Percentiles rank a stretch among this genome's conserved stretches.
phyloP scores from a whole-genome alignment of 202 grass and related monocot species.

The Cymbopogon flexuosus region DNA sequence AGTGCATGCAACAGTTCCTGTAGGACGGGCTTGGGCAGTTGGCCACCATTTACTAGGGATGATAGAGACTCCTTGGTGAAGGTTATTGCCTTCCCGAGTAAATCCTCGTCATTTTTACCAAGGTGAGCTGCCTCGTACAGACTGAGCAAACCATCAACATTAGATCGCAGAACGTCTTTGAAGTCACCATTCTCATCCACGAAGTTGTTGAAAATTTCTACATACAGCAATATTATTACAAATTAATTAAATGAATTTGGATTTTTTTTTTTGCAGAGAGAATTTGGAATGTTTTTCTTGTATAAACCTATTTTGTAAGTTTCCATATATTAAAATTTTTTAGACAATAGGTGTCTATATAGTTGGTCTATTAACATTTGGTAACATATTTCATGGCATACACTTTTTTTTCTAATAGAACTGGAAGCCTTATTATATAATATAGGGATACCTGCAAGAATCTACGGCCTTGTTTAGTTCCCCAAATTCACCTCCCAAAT shows the following conservation, averaged over 20 bases:
- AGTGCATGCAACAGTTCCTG: neutral
- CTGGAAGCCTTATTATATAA: too few relatives aligned
- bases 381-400: too few relatives aligned
- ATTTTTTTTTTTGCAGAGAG: too few relatives aligned
- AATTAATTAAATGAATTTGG: neutral
- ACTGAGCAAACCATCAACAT: neutral
- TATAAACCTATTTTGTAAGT: neutral
- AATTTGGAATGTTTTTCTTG: too few relatives aligned
- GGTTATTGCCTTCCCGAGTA: neutral
- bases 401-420: too few relatives aligned
- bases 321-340: too few relatives aligned
- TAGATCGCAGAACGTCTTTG: neutral
- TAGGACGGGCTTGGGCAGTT: neutral
- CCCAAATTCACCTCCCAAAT: too few relatives aligned
- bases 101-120: neutral
- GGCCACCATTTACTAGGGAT: neutral
- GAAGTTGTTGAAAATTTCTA: conserved; percentile 2
- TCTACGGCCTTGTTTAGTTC: too few relatives aligned
- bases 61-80: neutral
- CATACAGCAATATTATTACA: neutral
- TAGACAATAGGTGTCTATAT: too few relatives aligned
- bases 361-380: too few relatives aligned
- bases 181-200: neutral
- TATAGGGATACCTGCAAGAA: too few relatives aligned
- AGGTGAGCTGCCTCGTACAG: conserved; percentile 25